Conservation (phyloP, 1,139 yeast species). For the Pichia cactophila region DNA sequence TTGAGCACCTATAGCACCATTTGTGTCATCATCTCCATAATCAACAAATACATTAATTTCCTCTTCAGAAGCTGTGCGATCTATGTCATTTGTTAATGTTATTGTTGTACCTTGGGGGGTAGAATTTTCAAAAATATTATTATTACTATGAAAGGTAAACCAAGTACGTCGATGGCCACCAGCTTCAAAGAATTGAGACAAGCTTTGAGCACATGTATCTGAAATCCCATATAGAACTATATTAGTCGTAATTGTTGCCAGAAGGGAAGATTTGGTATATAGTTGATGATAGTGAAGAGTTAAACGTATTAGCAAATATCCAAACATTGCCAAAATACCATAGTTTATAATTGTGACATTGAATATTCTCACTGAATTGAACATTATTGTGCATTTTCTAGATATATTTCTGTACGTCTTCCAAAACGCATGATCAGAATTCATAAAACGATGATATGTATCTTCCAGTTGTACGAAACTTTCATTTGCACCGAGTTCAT, state of each 20-base stretch:
- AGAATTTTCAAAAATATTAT: not conserved
- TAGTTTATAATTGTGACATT: slow-evolving; percentile 47
- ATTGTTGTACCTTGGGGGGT: not conserved
- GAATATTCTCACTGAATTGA: slow-evolving; percentile 16
- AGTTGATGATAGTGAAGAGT: slow-evolving; percentile 55
- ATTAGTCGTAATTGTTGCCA: slow-evolving; percentile 80
- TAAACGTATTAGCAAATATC: slow-evolving; percentile 41
- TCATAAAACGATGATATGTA: not conserved
- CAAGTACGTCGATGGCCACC: not conserved
- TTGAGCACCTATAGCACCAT: not conserved
- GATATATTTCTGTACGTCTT: not conserved
- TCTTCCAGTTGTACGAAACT: not conserved
- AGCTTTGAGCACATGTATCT: slow-evolving; percentile 80
- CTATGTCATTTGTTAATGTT: not conserved
- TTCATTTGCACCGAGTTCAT: not conserved
- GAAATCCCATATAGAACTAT: slow-evolving; percentile 79
- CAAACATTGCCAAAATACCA: slow-evolving; percentile 41
- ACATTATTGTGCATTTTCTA: not conserved
- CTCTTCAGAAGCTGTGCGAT: slow-evolving; percentile 11
- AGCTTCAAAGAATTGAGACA: slow-evolving; percentile 27
- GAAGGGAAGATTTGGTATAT: slow-evolving; percentile 57
- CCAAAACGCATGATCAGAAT: slow-evolving; percentile 3
- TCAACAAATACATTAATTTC: slow-evolving; percentile 26
- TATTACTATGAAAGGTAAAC: not conserved
- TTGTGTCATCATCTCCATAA: slow-evolving; percentile 24